Evolutionary conservation across 768 basidiomycete species (phyloP), one percentile per base, ranked within the genome.

Genomic region (Amanita molliuscula): DNA sequence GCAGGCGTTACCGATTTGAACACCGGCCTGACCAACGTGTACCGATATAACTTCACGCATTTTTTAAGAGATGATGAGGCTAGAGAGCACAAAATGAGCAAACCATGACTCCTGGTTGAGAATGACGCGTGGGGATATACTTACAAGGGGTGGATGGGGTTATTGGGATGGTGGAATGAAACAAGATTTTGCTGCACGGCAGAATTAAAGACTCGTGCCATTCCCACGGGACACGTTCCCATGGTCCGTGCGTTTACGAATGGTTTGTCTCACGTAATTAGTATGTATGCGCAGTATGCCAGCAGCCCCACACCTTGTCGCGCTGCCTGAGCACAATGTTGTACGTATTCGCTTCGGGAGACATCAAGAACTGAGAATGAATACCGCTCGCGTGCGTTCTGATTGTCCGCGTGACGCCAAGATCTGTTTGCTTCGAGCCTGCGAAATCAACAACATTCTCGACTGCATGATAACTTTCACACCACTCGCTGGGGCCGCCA

Each of bases 11-110:
- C 95, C 94, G 62, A 92, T 88, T 76, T 92, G 89, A 60, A 89
- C 86, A 82, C 92, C 93, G 64, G 95, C 96, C 76, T 99, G 96
- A 63, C 95, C 95, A 66, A 98, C 94, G 72, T 97, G 92, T 65
- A 97, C 78, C 59, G 91, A 95, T 76, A 96, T 95, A 70, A 97
- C 93, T 85, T 90, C 88, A 77, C 88, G 85, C 88, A 90, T 90
- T 52, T 51, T 40, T n/a, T 29, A 46, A 46, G 28, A 40, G 34
- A 43, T 43, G 44, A 33, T 28, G 45, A 49, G 20, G 42, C 29
- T 28, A 36, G 28, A 40, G 34, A 54, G 51, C 16, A 20, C 25
- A 42, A 38, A 11, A 29, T 25, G 35, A 38, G 21, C 16, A 44
- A 15, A 18, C 16, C 31, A 44, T 25, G 10, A 26, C 13, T 25